phyloP scores from a whole-genome alignment of 768 basidiomycete genomes.

The Vararia minispora region DNA sequence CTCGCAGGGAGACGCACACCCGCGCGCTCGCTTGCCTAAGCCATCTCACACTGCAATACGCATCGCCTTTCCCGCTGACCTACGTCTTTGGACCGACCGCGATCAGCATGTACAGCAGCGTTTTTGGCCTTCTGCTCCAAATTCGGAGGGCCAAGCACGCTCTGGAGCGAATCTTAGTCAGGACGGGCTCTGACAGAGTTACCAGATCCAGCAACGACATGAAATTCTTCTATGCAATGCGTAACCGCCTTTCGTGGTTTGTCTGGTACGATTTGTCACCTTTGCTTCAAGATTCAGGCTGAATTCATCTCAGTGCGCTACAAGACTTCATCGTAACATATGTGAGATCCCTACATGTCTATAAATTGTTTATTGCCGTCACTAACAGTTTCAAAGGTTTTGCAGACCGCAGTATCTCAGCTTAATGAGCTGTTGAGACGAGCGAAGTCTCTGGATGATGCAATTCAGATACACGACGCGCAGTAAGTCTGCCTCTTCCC shows the following conservation, averaged over 20 bases:
- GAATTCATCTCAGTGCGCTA: constrained; percentile 33
- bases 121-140: constrained; percentile 66
- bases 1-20: constrained; percentile 31
- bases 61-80: constrained; percentile 68
- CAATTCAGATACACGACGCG: constrained; percentile 55
- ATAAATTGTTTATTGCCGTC: neutral
- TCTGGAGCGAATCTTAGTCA: constrained; percentile 58
- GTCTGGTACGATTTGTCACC: constrained; percentile 41
- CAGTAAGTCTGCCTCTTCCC: constrained; percentile 37
- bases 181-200: too few relatives aligned
- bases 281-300: neutral
- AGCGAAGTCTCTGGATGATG: constrained; percentile 63
- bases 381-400: constrained; percentile 33
- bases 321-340: constrained; percentile 66
- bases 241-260: constrained; percentile 75
- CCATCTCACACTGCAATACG: constrained; percentile 65
- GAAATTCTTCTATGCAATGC: constrained; percentile 67
- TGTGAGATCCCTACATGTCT: constrained; percentile 26
- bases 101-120: constrained; percentile 47
- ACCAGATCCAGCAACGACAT: too few relatives aligned
- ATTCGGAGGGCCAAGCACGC: constrained; percentile 61
- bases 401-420: constrained; percentile 47
- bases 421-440: constrained; percentile 46
- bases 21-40: constrained; percentile 55
- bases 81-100: constrained; percentile 59